Base-by-base conservation (phyloP, 768 basidiomycete species). In the Trametes meyenii region DNA sequence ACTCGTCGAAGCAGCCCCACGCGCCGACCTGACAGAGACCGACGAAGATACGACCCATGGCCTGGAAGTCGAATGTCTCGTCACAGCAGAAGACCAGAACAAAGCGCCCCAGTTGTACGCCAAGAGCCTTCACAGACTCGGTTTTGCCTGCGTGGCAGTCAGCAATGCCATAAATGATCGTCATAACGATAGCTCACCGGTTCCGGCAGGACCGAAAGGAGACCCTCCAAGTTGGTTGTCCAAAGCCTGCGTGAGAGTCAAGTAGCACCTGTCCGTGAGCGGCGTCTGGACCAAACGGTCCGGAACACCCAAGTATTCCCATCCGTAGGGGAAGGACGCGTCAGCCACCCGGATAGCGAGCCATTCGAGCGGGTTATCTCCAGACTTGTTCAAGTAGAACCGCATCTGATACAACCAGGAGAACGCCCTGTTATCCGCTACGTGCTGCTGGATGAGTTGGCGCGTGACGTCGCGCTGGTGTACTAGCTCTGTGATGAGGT, bases 21-120 rank as follows among this genome's bases (percentile, higher is more conserved):
- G 97, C 97, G 35, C 97, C 97, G 38, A 98, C 97, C 80, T 97
- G 96, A 77, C 97, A 99, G 14, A 99, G 84, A 53, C 97, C 97
- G 68, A 98, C 88, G 72, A 99, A 99, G 68, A 99, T 98, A 64
- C 97, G 92, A 64, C 97, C 97, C 97, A 99, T 98, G 1, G 97
- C 97, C 73, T 98, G 96, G 81, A 98, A 98, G 75, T 99, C 97
- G 75, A 99, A 98, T 0, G 93, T 97, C 74, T 99, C 97, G 75
- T 99, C 97, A 71, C 97, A 99, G 73, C 97, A 98, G 79, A 99
- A 99, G n/a, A 99, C 97, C 50, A 99, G 82, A n/a, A 99, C 97
- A 70, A 99, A 99, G 39, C 97, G 88, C 42, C 97, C 97, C 5
- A 99, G 86, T 69, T 97, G 96, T 2, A 98, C 94, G 51, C 97